A percentile compares a stretch with the other conserved stretches of the same genome.
phyloP scores from a whole-genome alignment of 2,329 filamentous ascomycete genomes.

The Alternaria atra region DNA sequence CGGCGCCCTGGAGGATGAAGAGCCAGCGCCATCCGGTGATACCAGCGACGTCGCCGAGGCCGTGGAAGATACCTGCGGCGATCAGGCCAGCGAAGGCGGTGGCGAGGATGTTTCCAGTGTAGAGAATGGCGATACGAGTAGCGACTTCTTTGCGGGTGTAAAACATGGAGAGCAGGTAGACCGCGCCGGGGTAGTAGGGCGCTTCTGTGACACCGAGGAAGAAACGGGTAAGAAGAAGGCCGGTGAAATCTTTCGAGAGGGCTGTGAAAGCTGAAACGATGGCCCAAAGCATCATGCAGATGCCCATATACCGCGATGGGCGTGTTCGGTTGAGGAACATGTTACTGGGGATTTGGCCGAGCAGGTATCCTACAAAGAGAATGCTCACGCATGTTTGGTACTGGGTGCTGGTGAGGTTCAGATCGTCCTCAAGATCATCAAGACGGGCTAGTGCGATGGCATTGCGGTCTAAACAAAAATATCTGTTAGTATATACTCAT shows the following conservation, averaged over 20 bases:
- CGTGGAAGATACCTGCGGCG: constrained; percentile 48
- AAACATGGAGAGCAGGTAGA: constrained; percentile 49
- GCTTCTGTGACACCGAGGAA: constrained; percentile 56
- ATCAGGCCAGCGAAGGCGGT: constrained; percentile 56
- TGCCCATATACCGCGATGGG: constrained; percentile 36
- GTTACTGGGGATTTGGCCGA: constrained; percentile 47
- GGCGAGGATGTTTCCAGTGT: constrained; percentile 55
- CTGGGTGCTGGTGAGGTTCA: constrained; percentile 47
- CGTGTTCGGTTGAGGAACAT: constrained; percentile 49
- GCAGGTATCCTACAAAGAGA: constrained; percentile 47
- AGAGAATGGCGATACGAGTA: constrained; percentile 61
- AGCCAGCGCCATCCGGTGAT: constrained; percentile 41
- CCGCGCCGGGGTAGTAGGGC: constrained; percentile 49
- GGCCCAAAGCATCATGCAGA: constrained; percentile 54
- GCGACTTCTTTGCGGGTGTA: constrained; percentile 52
- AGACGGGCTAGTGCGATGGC: constrained; percentile 71
- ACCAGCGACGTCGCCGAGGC: constrained; percentile 32
- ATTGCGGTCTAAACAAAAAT: constrained; percentile 59
- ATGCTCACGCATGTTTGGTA: constrained; percentile 39
- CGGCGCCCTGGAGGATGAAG: constrained; percentile 42
- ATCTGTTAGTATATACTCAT: constrained; percentile 42
- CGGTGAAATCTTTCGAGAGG: constrained; percentile 53
- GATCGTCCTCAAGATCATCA: constrained; percentile 67
- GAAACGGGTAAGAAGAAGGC: constrained; percentile 56
- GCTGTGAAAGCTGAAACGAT: constrained; percentile 56